These are phyloP conservation scores for Paratinospora sagittata DNA, from an alignment of 164 flowering plant genomes.

Conservation along the genomic window DNA sequence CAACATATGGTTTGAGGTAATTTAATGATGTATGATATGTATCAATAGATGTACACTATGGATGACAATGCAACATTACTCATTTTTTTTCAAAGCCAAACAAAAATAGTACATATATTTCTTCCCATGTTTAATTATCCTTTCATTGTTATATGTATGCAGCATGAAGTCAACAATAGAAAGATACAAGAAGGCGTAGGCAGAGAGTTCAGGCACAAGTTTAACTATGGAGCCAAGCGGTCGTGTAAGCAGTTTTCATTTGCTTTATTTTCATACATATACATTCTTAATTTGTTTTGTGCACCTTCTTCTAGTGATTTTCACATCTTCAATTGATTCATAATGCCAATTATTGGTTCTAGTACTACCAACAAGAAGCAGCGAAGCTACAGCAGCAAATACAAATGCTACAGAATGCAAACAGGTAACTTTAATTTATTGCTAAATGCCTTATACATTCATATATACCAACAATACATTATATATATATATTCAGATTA, in stretches of 20 bases:
- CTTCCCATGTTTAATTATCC: neutral
- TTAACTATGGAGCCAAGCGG: conserved; percentile 49
- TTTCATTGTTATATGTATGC: conserved; percentile 5
- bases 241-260: conserved; percentile 34
- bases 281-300: neutral
- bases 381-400: conserved; percentile 73
- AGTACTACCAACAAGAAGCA: conserved; percentile 83
- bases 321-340: neutral
- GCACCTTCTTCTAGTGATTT: neutral
- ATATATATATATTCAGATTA: neutral
- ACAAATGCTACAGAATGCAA: conserved; percentile 66
- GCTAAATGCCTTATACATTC: neutral
- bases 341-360: neutral
- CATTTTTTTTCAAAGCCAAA: neutral
- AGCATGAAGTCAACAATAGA: conserved; percentile 75
- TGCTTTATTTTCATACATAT: neutral
- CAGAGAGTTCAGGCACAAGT: conserved; percentile 40
- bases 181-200: conserved; percentile 68
- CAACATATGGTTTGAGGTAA: too few species aligned
- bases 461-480: too few species aligned
- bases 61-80: too few species aligned
- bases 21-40: too few species aligned
- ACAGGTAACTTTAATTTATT: conserved; percentile 41
- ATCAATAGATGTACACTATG: too few species aligned
- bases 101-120: neutral